Base-by-base conservation (phyloP, 371 early-diverging fungal genomes). In the Scutellospora calospora region DNA sequence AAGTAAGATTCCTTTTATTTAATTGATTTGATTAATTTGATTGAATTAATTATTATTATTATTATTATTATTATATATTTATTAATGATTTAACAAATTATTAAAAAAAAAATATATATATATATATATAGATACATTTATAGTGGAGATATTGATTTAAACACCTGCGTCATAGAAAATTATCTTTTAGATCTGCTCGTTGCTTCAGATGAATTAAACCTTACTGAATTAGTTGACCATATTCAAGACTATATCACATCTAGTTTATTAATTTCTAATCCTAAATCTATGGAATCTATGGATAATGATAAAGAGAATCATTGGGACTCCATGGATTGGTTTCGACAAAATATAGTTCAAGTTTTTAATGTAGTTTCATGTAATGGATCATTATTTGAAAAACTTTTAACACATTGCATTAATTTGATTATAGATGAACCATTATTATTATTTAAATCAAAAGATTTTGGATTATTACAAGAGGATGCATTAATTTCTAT, bases 71-170 rank as follows among this genome's bases (percentile, higher is more conserved):
- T 69, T 69, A 5, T 20, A 41, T 5, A 41, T 27, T 29, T 11
- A 2, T 51, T 29, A 25, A 20, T 66, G 11, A 35, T 41, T 66
- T 63, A 54, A 54, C 63, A 27, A 65, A 14, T 54, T 29, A n/a
- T n/a, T n/a, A n/a, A n/a, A n/a, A n/a, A n/a, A n/a, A n/a, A n/a
- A n/a, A n/a, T n/a, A n/a, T n/a, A n/a, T n/a, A n/a, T n/a, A n/a
- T n/a, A n/a, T n/a, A n/a, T n/a, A n/a, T n/a, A 33, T 29, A 76
- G 76, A 60, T 76, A 59, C 27, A 76, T 76, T 55, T 76, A 76
- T 60, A 60, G 60, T 25, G 76, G 76, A 27, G 60, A 60, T 5
- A 57, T 76, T 59, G 16, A 22, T 12, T 35, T 76, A 14, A 62
- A 76, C 6, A 38, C 25, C 11, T 22, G 9, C 14, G 20, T 11